phyloP scores from a whole-genome alignment of 192 early-diverging fungal species.

The Coemansia sp. region DNA sequence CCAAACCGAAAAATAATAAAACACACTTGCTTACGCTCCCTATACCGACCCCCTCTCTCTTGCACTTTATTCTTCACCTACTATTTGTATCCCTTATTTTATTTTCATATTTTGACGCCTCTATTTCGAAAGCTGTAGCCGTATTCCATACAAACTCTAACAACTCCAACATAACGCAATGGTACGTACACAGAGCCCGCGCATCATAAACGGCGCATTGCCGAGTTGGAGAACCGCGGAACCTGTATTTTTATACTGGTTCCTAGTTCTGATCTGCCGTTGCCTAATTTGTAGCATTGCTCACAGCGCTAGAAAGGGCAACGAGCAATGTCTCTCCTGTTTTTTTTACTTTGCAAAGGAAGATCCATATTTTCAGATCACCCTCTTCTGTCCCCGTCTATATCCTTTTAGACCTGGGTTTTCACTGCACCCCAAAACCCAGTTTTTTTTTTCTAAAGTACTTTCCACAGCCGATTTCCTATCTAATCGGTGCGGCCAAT shows the following conservation, averaged over 20 bases:
- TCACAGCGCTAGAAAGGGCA: background rate
- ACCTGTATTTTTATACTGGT: background rate
- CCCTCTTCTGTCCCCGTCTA: background rate
- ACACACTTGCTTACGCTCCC: background rate
- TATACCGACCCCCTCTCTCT: background rate
- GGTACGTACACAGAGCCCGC: background rate
- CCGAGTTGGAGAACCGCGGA: background rate
- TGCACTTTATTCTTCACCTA: background rate
- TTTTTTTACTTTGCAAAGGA: background rate
- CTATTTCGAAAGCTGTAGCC: background rate
- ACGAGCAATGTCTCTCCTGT: background rate
- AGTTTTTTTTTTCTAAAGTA: too few species aligned
- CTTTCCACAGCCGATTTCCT: too few species aligned
- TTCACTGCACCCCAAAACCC: too few species aligned
- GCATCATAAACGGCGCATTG: background rate
- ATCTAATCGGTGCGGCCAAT: too few species aligned
- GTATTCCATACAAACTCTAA: background rate
- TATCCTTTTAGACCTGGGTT: background rate
- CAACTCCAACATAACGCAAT: background rate
- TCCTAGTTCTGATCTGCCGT: background rate
- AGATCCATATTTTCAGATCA: background rate
- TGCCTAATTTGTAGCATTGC: too few species aligned
- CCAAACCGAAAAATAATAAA: background rate
- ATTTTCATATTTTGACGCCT: background rate
- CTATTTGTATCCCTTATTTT: constrained; percentile 1